Evolutionary conservation across 345 rosid species (phyloP), one percentile per base, ranked within the genome.

Genomic region (Camelina neglecta): DNA sequence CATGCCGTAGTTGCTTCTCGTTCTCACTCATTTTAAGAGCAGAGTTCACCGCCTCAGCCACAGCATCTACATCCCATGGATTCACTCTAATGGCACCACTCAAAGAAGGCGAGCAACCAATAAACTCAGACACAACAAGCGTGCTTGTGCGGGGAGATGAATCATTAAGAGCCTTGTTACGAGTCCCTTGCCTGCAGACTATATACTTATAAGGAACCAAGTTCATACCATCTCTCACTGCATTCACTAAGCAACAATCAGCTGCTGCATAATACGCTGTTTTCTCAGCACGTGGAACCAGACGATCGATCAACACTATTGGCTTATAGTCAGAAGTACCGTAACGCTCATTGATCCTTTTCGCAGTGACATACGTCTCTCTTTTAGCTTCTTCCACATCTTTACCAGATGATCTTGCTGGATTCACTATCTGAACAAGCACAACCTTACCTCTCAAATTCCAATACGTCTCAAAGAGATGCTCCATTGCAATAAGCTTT

Each of bases 51-150:
- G 83, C 86, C 4, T 81, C 81, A 6, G 86, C 79, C 49, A 81
- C 82, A 9, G 76, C 86, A 31, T 70, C 79, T 15, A 81, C 59
- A 61, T 84, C 79, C 84, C 84, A 84, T 6, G 86, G 84, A 61
- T 81, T 84, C 69, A 84, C 81, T 59, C 86, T 72, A 23, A 84
- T 81, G 38, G 86, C 86, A 11, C 86, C 84, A 65, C 86, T 83
- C 55, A 83, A 42, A 55, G 86, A 83, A 66, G 86, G 86, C 0
- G 86, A 83, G 57, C 86, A 83, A 60, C 86, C 84, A 31, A 81
- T 75, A 58, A 83, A 83, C 80, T 83, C 86, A 0, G 86, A 83
- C 13, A 80, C 79, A 56, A 83, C 82, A 39, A 83, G 83, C 0
- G 70, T 59, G 29, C 86, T 83, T 0, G 79, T 81, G n/a, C 49